A percentile compares a stretch with the other conserved stretches of the same genome.
These are phyloP conservation scores for Fusarium torulosum DNA, from an alignment of 2,329 filamentous ascomycete genomes.

Conservation along the genomic window DNA sequence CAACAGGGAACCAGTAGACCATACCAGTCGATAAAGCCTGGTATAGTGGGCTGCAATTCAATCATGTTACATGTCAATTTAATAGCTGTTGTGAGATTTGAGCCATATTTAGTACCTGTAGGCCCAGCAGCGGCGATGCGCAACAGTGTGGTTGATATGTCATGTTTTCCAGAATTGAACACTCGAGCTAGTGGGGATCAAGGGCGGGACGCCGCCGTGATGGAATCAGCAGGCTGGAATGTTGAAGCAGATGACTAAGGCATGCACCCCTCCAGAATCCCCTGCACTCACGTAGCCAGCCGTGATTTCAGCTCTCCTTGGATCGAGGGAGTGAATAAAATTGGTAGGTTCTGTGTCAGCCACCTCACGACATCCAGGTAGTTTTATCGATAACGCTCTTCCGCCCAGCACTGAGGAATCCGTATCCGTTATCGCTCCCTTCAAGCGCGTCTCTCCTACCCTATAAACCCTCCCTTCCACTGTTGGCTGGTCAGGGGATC, in stretches of 20 bases:
- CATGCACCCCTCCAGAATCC: constrained; percentile 17
- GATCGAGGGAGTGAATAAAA: constrained; percentile 26
- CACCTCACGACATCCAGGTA: constrained; percentile 33
- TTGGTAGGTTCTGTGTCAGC: constrained; percentile 29
- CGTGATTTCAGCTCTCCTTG: constrained; percentile 20
- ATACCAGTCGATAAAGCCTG: too few relatives aligned
- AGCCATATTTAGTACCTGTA: neutral
- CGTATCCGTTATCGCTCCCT: constrained; percentile 7
- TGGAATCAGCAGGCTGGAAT: constrained; percentile 39
- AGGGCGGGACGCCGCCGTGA: constrained; percentile 1
- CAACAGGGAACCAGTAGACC: too few relatives aligned
- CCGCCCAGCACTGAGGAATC: constrained; percentile 10
- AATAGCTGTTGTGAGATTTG: constrained; percentile 7
- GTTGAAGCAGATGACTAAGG: constrained; percentile 38
- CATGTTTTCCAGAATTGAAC: neutral
- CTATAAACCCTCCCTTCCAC: constrained; percentile 29
- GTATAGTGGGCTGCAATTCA: neutral
- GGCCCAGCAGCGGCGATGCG: neutral
- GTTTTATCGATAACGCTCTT: constrained; percentile 33
- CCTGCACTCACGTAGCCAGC: constrained; percentile 3
- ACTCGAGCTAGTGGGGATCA: neutral
- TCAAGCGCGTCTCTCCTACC: neutral
- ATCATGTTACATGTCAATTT: neutral
- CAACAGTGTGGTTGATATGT: constrained; percentile 10
- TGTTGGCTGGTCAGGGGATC: constrained; percentile 33